Evolutionary conservation across 2,329 filamentous ascomycete species (phyloP).

Genomic region (Diplodia seriata): DNA sequence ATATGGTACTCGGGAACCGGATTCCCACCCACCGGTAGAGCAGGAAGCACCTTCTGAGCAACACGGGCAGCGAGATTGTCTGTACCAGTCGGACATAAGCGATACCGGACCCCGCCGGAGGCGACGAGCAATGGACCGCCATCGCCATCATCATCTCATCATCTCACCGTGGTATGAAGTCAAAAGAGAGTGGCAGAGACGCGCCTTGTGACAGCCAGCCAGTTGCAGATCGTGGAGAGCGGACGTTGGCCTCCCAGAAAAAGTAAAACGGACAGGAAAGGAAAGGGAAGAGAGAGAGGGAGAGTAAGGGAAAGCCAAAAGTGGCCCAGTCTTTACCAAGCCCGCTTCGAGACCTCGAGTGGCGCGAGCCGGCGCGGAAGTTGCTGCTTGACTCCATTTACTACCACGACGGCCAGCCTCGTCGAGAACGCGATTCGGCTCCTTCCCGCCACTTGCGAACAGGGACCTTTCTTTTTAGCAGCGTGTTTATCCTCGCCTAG

Average conservation of each 20-base stretch:
- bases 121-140: too few species aligned
- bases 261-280: neutral
- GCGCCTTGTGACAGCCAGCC: neutral
- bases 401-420: neutral
- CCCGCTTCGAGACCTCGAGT: neutral
- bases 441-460: neutral
- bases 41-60: neutral
- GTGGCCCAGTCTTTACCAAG: neutral
- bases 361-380: neutral
- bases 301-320: neutral
- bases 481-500: neutral
- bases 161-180: constrained; percentile 1
- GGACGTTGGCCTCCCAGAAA: neutral
- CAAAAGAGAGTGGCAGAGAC: neutral
- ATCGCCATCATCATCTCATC: neutral
- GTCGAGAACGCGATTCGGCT: neutral
- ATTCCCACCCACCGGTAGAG: neutral
- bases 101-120: neutral
- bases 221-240: neutral
- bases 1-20: neutral
- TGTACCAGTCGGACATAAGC: neutral
- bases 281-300: too few species aligned
- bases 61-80: neutral
- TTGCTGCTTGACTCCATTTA: neutral
- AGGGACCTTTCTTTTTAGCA: neutral